Evolutionary conservation across 129 eudicot genomes (phyloP), one percentile per base, ranked within the genome.

Genomic region (Helianthus tuberosus): DNA sequence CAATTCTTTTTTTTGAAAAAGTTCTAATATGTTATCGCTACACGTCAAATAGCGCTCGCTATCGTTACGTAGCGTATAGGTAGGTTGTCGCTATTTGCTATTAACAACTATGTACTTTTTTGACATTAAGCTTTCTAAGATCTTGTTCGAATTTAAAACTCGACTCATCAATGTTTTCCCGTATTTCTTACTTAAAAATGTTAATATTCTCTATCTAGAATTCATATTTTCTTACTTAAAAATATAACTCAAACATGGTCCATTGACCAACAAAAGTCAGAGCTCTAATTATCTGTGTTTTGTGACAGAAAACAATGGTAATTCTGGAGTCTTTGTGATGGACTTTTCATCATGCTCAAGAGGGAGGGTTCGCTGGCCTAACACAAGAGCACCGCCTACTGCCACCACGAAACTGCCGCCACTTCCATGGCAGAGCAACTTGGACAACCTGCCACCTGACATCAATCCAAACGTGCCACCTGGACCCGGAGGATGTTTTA

Each of bases 261-360:
- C n/a, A 11, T 29, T 11, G 48, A 73, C 54, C 50, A 20, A 64
- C 8, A 60, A 47, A 47, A 73, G 69, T 61, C 77, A 47, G 60
- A 61, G 7, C 39, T 32, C 20, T 14, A 25, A 11, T 36, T 15
- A 11, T 39, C 16, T 54, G 25, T 16, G 29, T 47, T 48, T 57
- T 63, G 60, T 77, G 35, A 43, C 82, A 89, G 98, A 83, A 65
- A 81, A 63, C 79, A 77, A 13, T 58, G 79, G 84, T 68, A 84
- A 80, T 73, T 69, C 77, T 62, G 92, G 92, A 84, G 88, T 96
- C 50, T 90, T 83, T 77, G 64, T 93, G 64, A 79, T 90, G 97
- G 98, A 93, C 89, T 93, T 93, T 68, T 76, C 93, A 8, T 17
- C 88, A 25, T 79, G 84, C 76, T 65, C 89, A 7, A 77, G 83